Evolutionary conservation across 768 basidiomycete genomes (phyloP), one percentile per base, ranked within the genome.

Genomic region (Phaffia tasmanica): DNA sequence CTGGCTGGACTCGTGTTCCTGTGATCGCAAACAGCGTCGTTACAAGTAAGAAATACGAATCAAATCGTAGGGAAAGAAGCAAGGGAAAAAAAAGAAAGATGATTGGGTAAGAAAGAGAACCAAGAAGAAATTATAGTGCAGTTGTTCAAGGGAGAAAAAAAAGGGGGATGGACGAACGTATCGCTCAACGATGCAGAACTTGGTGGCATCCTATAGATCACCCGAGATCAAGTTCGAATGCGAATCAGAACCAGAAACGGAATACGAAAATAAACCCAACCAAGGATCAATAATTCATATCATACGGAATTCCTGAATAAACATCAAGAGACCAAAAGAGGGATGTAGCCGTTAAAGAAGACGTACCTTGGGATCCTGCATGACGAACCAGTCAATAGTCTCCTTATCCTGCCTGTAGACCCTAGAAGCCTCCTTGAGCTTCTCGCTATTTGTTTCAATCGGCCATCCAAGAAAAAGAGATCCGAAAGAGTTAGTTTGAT

Each of bases 351-450:
- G 32, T 6, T 23, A 47, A 30, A 53, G 11, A 23, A 27, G 11
- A 60, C 66, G 14, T 25, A 72, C 72, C 69, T 74, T 75, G 51
- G 73, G 75, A 65, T 77, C 76, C 67, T 76, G 75, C 76, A 77
- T 77, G 71, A 77, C 76, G 67, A 73, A 66, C 76, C 76, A 76
- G 66, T 75, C 74, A 54, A 77, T 60, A 3, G 75, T 76, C 75
- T 76, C 64, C 64, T 74, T 73, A 68, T 77, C 76, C 61, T 76
- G 67, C 50, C 71, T 59, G 71, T 77, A 77, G 42, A 77, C 72
- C 8, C 47, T 68, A 6, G 76, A 72, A 68, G 76, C 75, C 63
- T 77, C 76, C 29, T 73, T 70, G 29, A 77, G 70, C 72, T 77
- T 77, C 25, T 66, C 72, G n/a, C 55, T 56, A 7, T 29, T 18